Evolutionary conservation across 2,329 filamentous ascomycete genomes (phyloP), one percentile per base, ranked within the genome.

Genomic region (Ophiobolus disseminans): DNA sequence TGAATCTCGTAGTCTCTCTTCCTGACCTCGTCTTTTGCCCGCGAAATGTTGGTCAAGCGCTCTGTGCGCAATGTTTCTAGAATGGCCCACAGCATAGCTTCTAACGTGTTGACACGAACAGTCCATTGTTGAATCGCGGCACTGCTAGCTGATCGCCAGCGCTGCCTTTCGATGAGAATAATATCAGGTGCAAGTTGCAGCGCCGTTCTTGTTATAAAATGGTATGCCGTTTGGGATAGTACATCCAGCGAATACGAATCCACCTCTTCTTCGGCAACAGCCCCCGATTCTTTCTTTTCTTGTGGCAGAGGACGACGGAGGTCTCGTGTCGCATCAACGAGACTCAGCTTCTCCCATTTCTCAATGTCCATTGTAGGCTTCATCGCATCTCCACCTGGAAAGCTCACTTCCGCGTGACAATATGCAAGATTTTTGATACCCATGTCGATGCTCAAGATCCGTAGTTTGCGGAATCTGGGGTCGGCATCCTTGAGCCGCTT

Each of bases 371-470:
- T 69, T 1, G 45, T 48, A 0, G 63, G 50, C 14, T 52, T 44
- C 14, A 51, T 26, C 14, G 42, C 28, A 13, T 47, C 30, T 16
- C 36, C 31, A 10, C n/a, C 14, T 17, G 45, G 26, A 22, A 43
- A 42, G 7, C 57, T 38, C 1, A 81, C 64, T 14, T 74, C 63
- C 23, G 89, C 70, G 52, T 90, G 79, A 56, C 88, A 89, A 67
- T 85, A 90, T 1, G 89, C 90, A 3, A 95, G 77, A 68, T 95
- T 95, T 34, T 84, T 85, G 57, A 95, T 88, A 3, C 90, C 90
- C 84, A 94, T 88, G 69, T 95, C 90, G 53, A 95, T 87, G 66
- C 89, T 92, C 25, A 94, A 71, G 19, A 94, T 79, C 34, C 86
- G 50, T 1, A 61, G 30, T 21, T 53, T n/a, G n/a, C n/a, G n/a